phyloP scores from a whole-genome alignment of 495 filamentous ascomycete genomes.

The Aspergillus steynii region DNA sequence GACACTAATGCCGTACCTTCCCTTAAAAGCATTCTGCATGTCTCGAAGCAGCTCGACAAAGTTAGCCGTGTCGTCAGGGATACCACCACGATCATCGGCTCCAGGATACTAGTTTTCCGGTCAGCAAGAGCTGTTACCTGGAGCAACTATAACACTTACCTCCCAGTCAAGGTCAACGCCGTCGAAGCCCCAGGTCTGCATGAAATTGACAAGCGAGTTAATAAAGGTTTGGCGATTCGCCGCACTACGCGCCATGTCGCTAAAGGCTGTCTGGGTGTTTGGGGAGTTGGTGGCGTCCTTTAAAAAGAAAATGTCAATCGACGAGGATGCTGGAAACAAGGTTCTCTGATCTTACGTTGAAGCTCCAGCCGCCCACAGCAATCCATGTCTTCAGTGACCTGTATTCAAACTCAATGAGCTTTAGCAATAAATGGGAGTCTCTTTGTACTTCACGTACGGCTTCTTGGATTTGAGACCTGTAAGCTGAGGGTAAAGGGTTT shows the following conservation, averaged over 20 bases:
- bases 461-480: conserved; percentile 5
- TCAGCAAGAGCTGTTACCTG: neutral
- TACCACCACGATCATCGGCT: conserved; percentile 46
- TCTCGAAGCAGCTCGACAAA: conserved; percentile 20
- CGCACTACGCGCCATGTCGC: conserved; percentile 3
- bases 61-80: conserved; percentile 37
- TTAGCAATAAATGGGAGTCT: conserved; percentile 2
- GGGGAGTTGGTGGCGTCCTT: conserved; percentile 8
- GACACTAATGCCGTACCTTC: conserved; percentile 33
- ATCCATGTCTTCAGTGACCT: conserved; percentile 7
- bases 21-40: conserved; percentile 1
- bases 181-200: conserved; percentile 10
- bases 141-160: conserved; percentile 1
- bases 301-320: conserved; percentile 2
- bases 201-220: conserved; percentile 1
- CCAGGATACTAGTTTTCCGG: conserved; percentile 10
- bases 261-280: conserved; percentile 7
- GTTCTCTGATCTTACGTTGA: conserved; percentile 1
- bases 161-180: conserved; percentile 16
- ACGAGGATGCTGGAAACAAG: neutral
- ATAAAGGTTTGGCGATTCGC: conserved; percentile 2
- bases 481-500: conserved; percentile 6
- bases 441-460: conserved; percentile 4
- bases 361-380: conserved; percentile 5
- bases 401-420: conserved; percentile 1